Conservation (phyloP, 345 rosid species). For the Eucalyptus dawsonii region DNA sequence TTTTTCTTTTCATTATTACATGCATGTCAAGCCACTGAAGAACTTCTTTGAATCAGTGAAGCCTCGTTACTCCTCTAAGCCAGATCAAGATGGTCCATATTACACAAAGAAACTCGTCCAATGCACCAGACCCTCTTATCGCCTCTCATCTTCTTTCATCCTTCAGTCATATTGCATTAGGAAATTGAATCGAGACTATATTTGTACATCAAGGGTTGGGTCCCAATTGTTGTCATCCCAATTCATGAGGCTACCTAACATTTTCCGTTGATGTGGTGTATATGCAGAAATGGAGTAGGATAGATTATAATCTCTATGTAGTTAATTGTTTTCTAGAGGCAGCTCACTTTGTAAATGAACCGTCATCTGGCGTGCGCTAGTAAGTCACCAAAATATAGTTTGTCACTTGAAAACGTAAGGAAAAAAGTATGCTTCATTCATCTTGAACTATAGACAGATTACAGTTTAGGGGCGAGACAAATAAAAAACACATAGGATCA, state of each 20-base stretch:
- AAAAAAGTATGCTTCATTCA: background rate
- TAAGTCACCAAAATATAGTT: background rate
- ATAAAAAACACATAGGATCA: background rate
- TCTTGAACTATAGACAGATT: background rate
- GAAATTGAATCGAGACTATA: background rate
- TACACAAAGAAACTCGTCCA: constrained; percentile 64
- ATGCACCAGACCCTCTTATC: constrained; percentile 60
- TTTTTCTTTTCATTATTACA: no score
- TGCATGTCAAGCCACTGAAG: background rate
- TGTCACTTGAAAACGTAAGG: background rate
- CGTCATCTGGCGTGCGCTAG: background rate
- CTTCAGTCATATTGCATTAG: background rate
- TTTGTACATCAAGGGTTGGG: background rate
- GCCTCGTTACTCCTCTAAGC: constrained; percentile 53
- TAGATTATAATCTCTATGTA: background rate
- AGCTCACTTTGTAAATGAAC: background rate
- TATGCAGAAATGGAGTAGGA: background rate
- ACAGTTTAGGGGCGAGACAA: background rate
- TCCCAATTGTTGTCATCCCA: background rate
- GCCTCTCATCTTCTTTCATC: background rate
- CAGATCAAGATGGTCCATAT: constrained; percentile 15
- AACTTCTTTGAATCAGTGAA: constrained; percentile 18
- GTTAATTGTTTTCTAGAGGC: background rate
- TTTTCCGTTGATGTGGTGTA: background rate
- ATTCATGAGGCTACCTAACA: background rate